A percentile compares a stretch with the other conserved stretches of the same genome.
Conservation (phyloP, 1,284 basidiomycete genomes). For the Apiotrichum porosum region DNA sequence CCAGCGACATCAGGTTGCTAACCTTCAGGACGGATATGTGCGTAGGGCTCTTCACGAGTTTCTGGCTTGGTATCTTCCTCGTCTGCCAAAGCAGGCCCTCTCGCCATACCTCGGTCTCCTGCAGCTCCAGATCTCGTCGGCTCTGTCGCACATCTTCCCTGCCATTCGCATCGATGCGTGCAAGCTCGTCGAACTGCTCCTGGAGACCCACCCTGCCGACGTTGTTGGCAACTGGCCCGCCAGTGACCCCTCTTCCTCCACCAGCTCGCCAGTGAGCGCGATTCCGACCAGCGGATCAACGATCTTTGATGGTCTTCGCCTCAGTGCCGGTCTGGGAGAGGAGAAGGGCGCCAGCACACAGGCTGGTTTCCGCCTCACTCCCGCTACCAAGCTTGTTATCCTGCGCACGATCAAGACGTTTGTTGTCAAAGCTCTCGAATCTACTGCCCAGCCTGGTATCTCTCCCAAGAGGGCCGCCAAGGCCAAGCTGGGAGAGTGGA, state of each 20-base stretch:
- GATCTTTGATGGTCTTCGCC: constrained; percentile 44
- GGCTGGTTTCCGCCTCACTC: constrained; percentile 30
- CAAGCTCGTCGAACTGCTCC: constrained; percentile 70
- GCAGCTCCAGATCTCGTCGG: constrained; percentile 80
- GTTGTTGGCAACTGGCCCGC: constrained; percentile 65
- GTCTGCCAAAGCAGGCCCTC: constrained; percentile 56
- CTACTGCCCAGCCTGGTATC: neutral
- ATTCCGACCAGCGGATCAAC: constrained; percentile 15
- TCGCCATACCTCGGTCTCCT: constrained; percentile 67
- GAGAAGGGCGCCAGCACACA: constrained; percentile 38
- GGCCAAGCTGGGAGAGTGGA: constrained; percentile 6
- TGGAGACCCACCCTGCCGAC: constrained; percentile 64
- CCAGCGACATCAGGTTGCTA: neutral
- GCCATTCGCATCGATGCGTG: constrained; percentile 88
- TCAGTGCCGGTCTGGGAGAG: constrained; percentile 43
- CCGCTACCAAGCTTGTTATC: constrained; percentile 36
- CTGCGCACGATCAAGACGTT: constrained; percentile 40
- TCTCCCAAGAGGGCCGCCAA: neutral
- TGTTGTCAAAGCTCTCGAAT: constrained; percentile 23
- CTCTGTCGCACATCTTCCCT: constrained; percentile 90
- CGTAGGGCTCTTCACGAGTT: constrained; percentile 50
- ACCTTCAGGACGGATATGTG: constrained; percentile 48
- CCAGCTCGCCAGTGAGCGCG: neutral
- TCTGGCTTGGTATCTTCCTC: constrained; percentile 66
- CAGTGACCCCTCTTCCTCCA: too few species aligned